Percentiles rank a stretch among this genome's conserved stretches.
These are phyloP conservation scores for Cutaneotrichosporon spelunceum DNA, from an alignment of 1,284 basidiomycete genomes.

Conservation along the genomic window DNA sequence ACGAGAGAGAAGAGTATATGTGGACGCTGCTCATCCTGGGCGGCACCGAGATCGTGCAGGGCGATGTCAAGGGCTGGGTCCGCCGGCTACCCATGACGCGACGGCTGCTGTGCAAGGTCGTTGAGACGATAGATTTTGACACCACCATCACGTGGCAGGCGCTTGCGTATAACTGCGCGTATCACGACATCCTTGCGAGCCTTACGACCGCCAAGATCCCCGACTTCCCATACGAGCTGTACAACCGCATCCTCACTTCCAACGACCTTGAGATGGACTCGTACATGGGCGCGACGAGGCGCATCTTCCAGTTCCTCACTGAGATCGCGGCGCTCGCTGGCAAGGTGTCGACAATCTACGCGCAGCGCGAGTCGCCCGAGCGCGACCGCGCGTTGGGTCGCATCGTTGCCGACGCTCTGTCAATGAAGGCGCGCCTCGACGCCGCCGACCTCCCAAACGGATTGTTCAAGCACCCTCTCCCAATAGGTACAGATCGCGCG, in stretches of 20 bases:
- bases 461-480: constrained; percentile 19
- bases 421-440: constrained; percentile 11
- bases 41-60: constrained; percentile 33
- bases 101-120: constrained; percentile 17
- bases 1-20: constrained; percentile 33
- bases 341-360: constrained; percentile 18
- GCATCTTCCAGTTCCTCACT: constrained; percentile 32
- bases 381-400: constrained; percentile 11
- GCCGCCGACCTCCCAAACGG: constrained; percentile 15
- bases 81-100: constrained; percentile 23
- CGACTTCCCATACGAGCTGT: constrained; percentile 31
- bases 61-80: constrained; percentile 28
- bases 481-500: constrained; percentile 23
- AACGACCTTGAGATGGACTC: constrained; percentile 30
- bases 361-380: constrained; percentile 8
- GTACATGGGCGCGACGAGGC: constrained; percentile 34
- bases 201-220: constrained; percentile 27
- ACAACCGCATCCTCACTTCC: constrained; percentile 27
- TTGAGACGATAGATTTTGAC: constrained; percentile 22
- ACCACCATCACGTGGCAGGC: constrained; percentile 24
- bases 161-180: constrained; percentile 32
- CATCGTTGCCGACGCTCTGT: constrained; percentile 15
- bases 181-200: constrained; percentile 32
- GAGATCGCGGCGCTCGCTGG: constrained; percentile 31
- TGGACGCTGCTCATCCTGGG: constrained; percentile 37